Percentiles rank a stretch among this genome's conserved stretches.
Evolutionary conservation across 805 yeast genomes (phyloP).

Genomic region (Cyberlindnera maritima): DNA sequence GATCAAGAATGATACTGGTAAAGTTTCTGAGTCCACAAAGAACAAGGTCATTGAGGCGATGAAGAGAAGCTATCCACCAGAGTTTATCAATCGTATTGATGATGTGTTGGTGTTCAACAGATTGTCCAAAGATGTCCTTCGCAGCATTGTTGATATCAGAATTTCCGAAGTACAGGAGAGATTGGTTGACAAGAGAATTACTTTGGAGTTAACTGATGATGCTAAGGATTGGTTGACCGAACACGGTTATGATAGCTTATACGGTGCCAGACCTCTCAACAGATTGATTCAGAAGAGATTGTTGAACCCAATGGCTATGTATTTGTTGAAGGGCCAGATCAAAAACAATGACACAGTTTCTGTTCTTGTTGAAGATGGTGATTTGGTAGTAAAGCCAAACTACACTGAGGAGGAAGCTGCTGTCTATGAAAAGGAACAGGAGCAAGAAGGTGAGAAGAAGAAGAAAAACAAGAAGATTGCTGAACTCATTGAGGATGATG

Average conservation of each 20-base stretch:
- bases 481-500: constrained; percentile 15
- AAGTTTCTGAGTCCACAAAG: constrained; percentile 53
- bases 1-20: constrained; percentile 50
- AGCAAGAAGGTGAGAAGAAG: background rate
- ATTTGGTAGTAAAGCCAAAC: constrained; percentile 45
- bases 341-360: constrained; percentile 52
- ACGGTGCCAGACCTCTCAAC: constrained; percentile 96
- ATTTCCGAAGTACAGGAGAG: constrained; percentile 78
- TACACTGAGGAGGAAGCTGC: constrained; percentile 35
- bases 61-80: constrained; percentile 83
- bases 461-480: constrained; percentile 6
- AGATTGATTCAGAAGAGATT: constrained; percentile 79
- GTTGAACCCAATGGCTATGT: constrained; percentile 85
- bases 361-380: constrained; percentile 44
- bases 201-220: constrained; percentile 48
- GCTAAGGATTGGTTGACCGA: constrained; percentile 80
- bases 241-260: constrained; percentile 85
- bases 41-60: constrained; percentile 62
- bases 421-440: constrained; percentile 5
- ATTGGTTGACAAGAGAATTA: constrained; percentile 74
- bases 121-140: constrained; percentile 69
- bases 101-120: constrained; percentile 93
- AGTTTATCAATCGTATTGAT: constrained; percentile 90
- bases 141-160: constrained; percentile 82
- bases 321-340: constrained; percentile 77